Evolutionary conservation across 352 stramenopile species (phyloP).

Genomic region (Phytophthora pini): DNA sequence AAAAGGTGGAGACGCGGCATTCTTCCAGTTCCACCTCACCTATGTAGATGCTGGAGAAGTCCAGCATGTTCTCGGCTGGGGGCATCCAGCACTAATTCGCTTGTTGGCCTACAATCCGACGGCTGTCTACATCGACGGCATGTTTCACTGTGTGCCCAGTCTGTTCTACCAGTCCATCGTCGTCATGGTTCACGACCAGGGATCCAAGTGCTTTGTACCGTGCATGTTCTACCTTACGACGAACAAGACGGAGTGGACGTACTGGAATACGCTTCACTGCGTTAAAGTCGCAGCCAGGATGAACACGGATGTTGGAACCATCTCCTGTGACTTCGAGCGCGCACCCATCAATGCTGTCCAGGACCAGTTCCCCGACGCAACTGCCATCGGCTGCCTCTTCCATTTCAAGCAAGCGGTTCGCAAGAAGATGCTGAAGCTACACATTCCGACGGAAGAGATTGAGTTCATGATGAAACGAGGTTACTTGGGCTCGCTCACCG

Average conservation of each 20-base stretch:
- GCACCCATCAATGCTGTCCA: slow-evolving; percentile 17
- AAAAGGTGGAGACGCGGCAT: slow-evolving; percentile 10
- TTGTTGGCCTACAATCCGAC: background rate
- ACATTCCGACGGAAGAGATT: slow-evolving; percentile 5
- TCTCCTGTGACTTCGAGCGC: slow-evolving; percentile 20
- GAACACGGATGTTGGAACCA: slow-evolving; percentile 7
- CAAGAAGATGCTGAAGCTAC: slow-evolving; percentile 12
- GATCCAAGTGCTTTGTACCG: background rate
- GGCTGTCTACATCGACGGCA: slow-evolving; percentile 31
- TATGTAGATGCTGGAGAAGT: slow-evolving; percentile 11
- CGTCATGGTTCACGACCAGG: slow-evolving; percentile 21
- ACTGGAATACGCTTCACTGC: slow-evolving; percentile 22
- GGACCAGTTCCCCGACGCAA: slow-evolving; percentile 17
- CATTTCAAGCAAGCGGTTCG: slow-evolving; percentile 34
- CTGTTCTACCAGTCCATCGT: slow-evolving; percentile 26
- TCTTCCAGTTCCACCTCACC: slow-evolving; percentile 37
- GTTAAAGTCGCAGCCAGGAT: slow-evolving; percentile 4
- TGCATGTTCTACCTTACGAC: background rate
- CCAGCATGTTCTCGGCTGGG: slow-evolving; percentile 22
- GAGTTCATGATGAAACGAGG: slow-evolving; percentile 2
- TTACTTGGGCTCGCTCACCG: slow-evolving; percentile 4
- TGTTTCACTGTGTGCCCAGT: slow-evolving; percentile 14
- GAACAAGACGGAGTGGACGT: slow-evolving; percentile 4
- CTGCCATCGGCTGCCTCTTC: slow-evolving; percentile 13
- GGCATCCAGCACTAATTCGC: background rate